These are phyloP conservation scores for Suillus fuscotomentosus DNA, from an alignment of 768 basidiomycete genomes.

Conservation along the genomic window DNA sequence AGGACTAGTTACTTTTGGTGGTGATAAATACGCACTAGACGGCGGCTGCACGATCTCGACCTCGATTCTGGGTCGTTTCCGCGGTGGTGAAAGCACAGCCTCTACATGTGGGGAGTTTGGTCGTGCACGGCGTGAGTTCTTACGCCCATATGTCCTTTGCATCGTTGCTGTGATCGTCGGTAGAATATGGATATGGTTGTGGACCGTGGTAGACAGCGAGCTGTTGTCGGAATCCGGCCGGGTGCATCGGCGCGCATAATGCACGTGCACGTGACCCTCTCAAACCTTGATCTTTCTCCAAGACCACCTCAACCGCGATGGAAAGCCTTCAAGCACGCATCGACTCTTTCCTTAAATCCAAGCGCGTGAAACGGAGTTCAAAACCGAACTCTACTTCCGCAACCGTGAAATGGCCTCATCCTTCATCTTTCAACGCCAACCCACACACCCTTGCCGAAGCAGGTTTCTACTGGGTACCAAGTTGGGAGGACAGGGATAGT, in stretches of 20 bases:
- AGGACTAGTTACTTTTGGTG: conserved; percentile 1
- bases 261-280: neutral
- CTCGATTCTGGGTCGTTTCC: conserved; percentile 32
- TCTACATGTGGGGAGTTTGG: neutral
- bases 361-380: conserved; percentile 49
- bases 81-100: conserved; percentile 10
- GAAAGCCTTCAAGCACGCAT: conserved; percentile 56
- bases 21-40: neutral
- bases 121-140: conserved; percentile 20
- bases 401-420: conserved; percentile 79
- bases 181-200: neutral
- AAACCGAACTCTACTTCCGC: conserved; percentile 46
- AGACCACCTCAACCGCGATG: conserved; percentile 35
- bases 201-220: conserved; percentile 1
- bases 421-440: conserved; percentile 60
- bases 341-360: conserved; percentile 66
- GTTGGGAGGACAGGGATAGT: conserved; percentile 64
- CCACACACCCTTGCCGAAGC: conserved; percentile 79
- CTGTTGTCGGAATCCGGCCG: conserved; percentile 1
- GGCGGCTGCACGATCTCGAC: conserved; percentile 27
- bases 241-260: neutral
- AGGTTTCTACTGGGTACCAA: conserved; percentile 84
- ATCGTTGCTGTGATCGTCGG: conserved; percentile 12
- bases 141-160: conserved; percentile 37
- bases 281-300: conserved; percentile 2